phyloP scores from a whole-genome alignment of 352 stramenopile genomes.

The Phytopythium kandeliae region DNA sequence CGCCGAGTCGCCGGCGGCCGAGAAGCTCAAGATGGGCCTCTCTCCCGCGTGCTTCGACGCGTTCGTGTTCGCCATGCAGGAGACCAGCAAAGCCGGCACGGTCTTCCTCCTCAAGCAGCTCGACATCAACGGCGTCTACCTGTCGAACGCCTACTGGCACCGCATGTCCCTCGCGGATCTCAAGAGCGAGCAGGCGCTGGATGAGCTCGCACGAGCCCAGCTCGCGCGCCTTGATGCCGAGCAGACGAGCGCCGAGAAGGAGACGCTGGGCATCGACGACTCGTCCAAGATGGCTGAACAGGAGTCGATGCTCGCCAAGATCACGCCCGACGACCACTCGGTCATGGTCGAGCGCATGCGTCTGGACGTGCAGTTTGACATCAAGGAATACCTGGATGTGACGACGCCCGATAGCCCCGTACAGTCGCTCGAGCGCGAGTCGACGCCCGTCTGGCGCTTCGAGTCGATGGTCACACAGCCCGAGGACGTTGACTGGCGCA shows the following conservation, averaged over 20 bases:
- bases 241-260: slow-evolving; percentile 8
- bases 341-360: slow-evolving; percentile 25
- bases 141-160: slow-evolving; percentile 39
- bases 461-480: slow-evolving; percentile 51
- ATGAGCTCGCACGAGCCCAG: slow-evolving; percentile 27
- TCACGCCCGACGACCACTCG: slow-evolving; percentile 10
- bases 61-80: slow-evolving; percentile 46
- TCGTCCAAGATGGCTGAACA: slow-evolving; percentile 3
- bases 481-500: slow-evolving; percentile 62
- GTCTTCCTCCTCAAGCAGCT: slow-evolving; percentile 39
- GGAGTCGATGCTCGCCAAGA: slow-evolving; percentile 7
- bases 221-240: slow-evolving; percentile 22
- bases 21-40: slow-evolving; percentile 16
- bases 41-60: slow-evolving; percentile 40
- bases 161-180: slow-evolving; percentile 35
- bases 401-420: slow-evolving; percentile 9
- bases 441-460: slow-evolving; percentile 28
- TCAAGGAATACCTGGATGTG: slow-evolving; percentile 35
- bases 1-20: slow-evolving; percentile 11
- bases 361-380: slow-evolving; percentile 30
- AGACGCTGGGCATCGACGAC: slow-evolving; percentile 1
- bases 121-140: slow-evolving; percentile 44
- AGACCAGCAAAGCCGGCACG: slow-evolving; percentile 42
- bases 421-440: slow-evolving; percentile 10
- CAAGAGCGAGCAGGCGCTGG: slow-evolving; percentile 33